These are phyloP conservation scores for Blastobotrys raffinosifermentans DNA, from an alignment of 1,139 yeast species.

Conservation along the genomic window DNA sequence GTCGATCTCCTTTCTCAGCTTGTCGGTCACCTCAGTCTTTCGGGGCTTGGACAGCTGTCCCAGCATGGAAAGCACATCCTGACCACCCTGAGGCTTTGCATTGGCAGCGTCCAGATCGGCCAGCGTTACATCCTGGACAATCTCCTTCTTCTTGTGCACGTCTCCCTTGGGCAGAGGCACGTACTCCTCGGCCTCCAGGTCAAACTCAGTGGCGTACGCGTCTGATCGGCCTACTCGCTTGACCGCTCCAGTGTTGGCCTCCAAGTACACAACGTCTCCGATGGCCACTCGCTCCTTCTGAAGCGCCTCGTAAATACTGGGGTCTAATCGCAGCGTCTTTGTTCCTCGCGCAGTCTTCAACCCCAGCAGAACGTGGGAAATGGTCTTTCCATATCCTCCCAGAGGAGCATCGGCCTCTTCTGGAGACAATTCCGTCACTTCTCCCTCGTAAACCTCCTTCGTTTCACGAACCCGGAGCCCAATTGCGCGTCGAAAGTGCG, in stretches of 20 bases:
- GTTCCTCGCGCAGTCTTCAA: slow-evolving; percentile 95
- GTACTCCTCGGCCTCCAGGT: slow-evolving; percentile 95
- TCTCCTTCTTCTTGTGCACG: slow-evolving; percentile 96
- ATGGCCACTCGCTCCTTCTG: slow-evolving; percentile 92
- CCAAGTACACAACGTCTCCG: slow-evolving; percentile 96
- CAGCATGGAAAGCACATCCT: slow-evolving; percentile 97
- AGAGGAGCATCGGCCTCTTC: slow-evolving; percentile 96
- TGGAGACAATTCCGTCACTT: slow-evolving; percentile 91
- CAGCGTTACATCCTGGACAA: slow-evolving; percentile 93
- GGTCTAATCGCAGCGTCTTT: slow-evolving; percentile 85
- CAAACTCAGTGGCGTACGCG: slow-evolving; percentile 97
- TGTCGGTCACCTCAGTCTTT: slow-evolving; percentile 98
- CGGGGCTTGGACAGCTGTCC: slow-evolving; percentile 94
- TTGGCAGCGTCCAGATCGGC: slow-evolving; percentile 96
- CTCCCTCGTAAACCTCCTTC: slow-evolving; percentile 98
- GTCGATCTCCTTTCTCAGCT: slow-evolving; percentile 86
- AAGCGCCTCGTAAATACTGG: slow-evolving; percentile 90
- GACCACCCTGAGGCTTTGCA: slow-evolving; percentile 98
- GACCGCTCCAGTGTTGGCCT: slow-evolving; percentile 95
- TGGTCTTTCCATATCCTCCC: slow-evolving; percentile 97
- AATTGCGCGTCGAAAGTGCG: slow-evolving; percentile 92
- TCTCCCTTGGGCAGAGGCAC: slow-evolving; percentile 99
- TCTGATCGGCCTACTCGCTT: slow-evolving; percentile 97
- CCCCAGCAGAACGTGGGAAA: slow-evolving; percentile 90
- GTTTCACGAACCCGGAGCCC: slow-evolving; percentile 95